Evolutionary conservation across 2,329 filamentous ascomycete species (phyloP), one percentile per base, ranked within the genome.

Genomic region (Fusarium acutatum): DNA sequence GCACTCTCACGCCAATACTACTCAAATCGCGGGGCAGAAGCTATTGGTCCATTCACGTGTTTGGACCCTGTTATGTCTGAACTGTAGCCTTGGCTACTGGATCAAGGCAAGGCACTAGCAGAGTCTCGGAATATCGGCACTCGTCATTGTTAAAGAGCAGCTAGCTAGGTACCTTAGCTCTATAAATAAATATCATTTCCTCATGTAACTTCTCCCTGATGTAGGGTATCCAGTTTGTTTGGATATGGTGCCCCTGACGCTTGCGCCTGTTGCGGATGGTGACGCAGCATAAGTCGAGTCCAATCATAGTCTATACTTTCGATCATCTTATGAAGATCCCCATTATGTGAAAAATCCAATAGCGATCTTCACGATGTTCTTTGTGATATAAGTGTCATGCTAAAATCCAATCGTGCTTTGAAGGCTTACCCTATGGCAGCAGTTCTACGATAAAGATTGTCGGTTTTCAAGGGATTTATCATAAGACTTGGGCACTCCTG

Each of bases 1-100:
- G 35, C 26, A 26, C 22, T 59, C n/a, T 26, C 38, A 34, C 26
- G 10, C 18, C 18, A 28, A 40, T 53, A 18, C 43, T 63, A 54
- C 58, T 62, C 32, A 46, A 46, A 73, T 64, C 71, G 67, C 60
- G 71, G 71, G 71, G 73, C 73, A 64, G 30, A 28, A 56, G 67
- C 61, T 67, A n/a, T 40, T 30, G 46, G 26, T 59, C n/a, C n/a
- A 63, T 69, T 72, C 67, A 66, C 60, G 67, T 74, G 71, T 56
- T 53, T 60, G 41, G 41, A 26, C 59, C 43, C 28, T 38, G 35
- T 61, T 53, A 40, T 30, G 17, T 59, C 41, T 38, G 34, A 64
- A 71, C 54, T 37, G 28, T 46, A 17, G 40, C 43, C 52, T 67
- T 70, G 43, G 60, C 60, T 54, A 20, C 37, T 38, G 13, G 24